Conservation (phyloP, 2,329 filamentous ascomycete species). For the Botrytis cinerea region DNA sequence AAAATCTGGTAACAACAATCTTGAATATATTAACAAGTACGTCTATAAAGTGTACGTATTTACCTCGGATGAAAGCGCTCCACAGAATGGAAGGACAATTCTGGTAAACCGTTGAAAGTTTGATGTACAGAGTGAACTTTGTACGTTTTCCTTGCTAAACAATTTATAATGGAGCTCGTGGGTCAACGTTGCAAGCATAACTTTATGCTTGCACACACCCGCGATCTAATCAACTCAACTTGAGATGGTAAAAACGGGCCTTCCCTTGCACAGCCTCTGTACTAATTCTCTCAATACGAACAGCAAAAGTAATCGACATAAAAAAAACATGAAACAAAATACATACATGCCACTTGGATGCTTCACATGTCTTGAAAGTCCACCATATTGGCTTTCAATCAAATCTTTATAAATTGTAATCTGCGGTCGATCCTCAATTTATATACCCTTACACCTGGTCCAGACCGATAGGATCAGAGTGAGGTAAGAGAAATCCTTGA, state of each 20-base stretch:
- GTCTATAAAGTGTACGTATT: background rate
- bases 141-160: background rate
- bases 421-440: background rate
- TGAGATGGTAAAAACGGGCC: background rate
- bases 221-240: background rate
- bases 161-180: constrained; percentile 7
- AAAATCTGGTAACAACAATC: constrained; percentile 3
- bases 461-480: background rate
- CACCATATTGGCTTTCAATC: constrained; percentile 9
- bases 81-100: background rate
- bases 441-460: background rate
- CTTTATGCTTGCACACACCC: background rate
- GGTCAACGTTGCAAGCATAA: constrained; percentile 4
- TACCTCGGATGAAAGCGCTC: background rate
- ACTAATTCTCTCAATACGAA: background rate
- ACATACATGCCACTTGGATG: background rate
- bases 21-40: background rate
- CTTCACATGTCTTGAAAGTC: background rate
- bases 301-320: background rate
- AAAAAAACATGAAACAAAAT: constrained; percentile 2
- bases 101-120: background rate
- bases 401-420: background rate
- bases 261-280: background rate
- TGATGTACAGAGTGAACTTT: background rate
- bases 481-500: constrained; percentile 11